A percentile compares a stretch with the other conserved stretches of the same genome.
These are phyloP conservation scores for Colletotrichum filicis DNA, from an alignment of 2,329 filamentous ascomycete genomes.

Conservation along the genomic window DNA sequence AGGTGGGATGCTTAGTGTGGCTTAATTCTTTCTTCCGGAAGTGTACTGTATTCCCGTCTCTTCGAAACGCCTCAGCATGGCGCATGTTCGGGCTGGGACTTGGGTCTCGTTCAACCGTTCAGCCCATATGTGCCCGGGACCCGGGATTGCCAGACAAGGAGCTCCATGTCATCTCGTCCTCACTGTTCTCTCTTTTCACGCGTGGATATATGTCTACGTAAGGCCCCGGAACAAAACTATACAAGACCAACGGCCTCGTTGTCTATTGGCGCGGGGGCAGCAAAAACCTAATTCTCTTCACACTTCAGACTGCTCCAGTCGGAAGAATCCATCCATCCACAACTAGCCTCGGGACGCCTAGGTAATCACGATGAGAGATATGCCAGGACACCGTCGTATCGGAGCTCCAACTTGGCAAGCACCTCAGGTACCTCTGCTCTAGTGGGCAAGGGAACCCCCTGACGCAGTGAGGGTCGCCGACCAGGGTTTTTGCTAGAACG, in stretches of 20 bases:
- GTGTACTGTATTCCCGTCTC: neutral
- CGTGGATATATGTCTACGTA: neutral
- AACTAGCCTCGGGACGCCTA: neutral
- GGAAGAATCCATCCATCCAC: neutral
- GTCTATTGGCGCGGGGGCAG: neutral
- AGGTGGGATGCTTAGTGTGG: neutral
- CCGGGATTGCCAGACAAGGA: neutral
- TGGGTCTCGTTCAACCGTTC: neutral
- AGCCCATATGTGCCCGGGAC: neutral
- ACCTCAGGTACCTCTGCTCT: neutral
- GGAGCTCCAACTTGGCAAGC: neutral
- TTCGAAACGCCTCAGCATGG: neutral
- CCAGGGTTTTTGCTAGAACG: conserved; percentile 18
- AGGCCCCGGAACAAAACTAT: conserved; percentile 1
- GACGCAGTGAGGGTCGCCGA: neutral
- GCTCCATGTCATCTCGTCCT: neutral
- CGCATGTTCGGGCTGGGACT: neutral
- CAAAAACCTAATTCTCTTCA: conserved; percentile 10
- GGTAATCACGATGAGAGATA: neutral
- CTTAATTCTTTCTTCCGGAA: neutral
- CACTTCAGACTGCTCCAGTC: neutral
- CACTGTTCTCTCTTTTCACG: neutral
- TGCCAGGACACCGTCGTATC: conserved; percentile 4
- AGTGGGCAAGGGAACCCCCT: conserved; percentile 22
- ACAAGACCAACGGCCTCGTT: neutral